Conservation (phyloP, 1,139 yeast species). For the Lodderomyces margitis region DNA sequence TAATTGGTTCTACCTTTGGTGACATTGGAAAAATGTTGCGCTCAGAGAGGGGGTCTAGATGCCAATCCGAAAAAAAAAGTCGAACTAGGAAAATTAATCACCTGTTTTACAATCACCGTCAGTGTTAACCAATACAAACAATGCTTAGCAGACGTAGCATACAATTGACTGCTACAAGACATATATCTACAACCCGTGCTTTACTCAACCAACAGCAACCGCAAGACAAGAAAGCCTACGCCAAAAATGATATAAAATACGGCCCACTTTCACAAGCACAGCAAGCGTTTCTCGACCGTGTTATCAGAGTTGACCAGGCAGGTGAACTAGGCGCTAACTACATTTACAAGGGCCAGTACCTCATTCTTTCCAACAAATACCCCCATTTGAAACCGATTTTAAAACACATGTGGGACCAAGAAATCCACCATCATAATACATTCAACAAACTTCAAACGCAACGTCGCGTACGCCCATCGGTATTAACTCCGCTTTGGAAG, state of each 20-base stretch:
- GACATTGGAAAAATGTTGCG: no score
- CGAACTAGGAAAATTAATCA: background rate
- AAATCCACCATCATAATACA: constrained; percentile 81
- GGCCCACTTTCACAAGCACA: constrained; percentile 58
- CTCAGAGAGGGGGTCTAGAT: background rate
- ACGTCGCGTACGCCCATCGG: constrained; percentile 85
- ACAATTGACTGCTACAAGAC: background rate
- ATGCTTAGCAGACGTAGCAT: background rate
- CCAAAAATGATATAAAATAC: constrained; percentile 26
- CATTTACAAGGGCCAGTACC: constrained; percentile 88
- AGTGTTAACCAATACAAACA: background rate
- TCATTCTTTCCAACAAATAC: constrained; percentile 65
- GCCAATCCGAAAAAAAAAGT: background rate
- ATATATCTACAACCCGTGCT: background rate
- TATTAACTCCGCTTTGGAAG: constrained; percentile 91
- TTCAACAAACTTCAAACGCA: constrained; percentile 74
- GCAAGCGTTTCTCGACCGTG: constrained; percentile 68
- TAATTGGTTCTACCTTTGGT: background rate
- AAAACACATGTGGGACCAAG: constrained; percentile 98
- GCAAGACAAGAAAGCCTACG: constrained; percentile 17
- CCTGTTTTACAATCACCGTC: background rate
- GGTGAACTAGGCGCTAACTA: constrained; percentile 98
- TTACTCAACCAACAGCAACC: background rate
- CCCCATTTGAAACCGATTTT: constrained; percentile 73
- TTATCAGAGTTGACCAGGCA: constrained; percentile 92